Evolutionary conservation across 31 red algal genomes (phyloP), one percentile per base, ranked within the genome.

Genomic region (Asparagopsis taxiformis): DNA sequence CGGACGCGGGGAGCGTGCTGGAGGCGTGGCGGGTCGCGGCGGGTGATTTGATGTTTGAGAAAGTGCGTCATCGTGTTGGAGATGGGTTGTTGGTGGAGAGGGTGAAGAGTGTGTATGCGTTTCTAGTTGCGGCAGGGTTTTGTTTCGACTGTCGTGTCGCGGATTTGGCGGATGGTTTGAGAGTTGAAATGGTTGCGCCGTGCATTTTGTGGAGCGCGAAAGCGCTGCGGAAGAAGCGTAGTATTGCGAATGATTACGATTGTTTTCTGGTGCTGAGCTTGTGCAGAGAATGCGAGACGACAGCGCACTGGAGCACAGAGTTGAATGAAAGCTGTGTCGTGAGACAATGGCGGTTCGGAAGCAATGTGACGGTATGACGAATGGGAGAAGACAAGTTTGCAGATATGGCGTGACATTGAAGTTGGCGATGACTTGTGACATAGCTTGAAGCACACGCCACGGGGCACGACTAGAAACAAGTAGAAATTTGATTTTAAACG

Each of bases 211-310:
- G 68, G 68, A 31, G 68, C 19, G 16, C 68, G 26, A 29, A 72
- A 31, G 68, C 68, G 13, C 39, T 72, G 28, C 31, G 30, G 28
- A 26, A 31, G 30, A 56, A 36, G 49, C 22, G 50, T 21, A 56
- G 50, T 29, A 72, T 72, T 38, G 46, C 68, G 4, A 72, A 72
- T 48, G 68, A 72, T 31, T 72, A 72, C 30, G 68, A 72, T 43
- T 67, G 63, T 67, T 67, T 67, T 46, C 19, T 43, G 13, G 63
- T 67, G 3, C 34, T 43, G 34, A 36, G 33, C 28, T 67, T 67
- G 19, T 67, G 63, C 19, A 19, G 15, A 34, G 16, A 30, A 17
- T 16, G 63, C 38, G 31, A 34, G 9, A 20, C 17, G 4, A 25
- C 37, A 3, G 34, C 37, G 19, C n/a, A 30, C 8, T 67, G 35